A percentile compares a stretch with the other conserved stretches of the same genome.
phyloP scores from a whole-genome alignment of 108 stramenopile species.

The Cafeteria roenbergensis region DNA sequence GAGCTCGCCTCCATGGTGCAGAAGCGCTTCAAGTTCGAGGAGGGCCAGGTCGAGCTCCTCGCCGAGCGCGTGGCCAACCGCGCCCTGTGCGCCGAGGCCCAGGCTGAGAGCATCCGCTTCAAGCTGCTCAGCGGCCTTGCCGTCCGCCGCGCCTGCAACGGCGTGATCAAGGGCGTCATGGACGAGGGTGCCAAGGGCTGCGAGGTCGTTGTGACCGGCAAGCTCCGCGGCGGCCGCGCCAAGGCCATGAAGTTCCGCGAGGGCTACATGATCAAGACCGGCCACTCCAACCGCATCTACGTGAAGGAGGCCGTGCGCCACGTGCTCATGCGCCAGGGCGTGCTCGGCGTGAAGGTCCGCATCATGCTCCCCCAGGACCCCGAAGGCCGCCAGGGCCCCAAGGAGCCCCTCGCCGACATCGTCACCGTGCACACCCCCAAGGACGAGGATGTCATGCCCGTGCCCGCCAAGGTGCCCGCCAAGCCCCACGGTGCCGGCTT shows the following conservation, averaged over 20 bases:
- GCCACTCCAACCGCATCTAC: conserved; percentile 92
- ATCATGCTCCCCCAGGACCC: conserved; percentile 99
- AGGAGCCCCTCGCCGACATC: conserved; percentile 44
- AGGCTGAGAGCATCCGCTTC: conserved; percentile 98
- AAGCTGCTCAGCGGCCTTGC: conserved; percentile 96
- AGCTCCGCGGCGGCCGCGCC: conserved; percentile 98
- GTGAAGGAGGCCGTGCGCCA: conserved; percentile 93
- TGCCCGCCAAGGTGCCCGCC: no score
- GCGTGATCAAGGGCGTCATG: conserved; percentile 98
- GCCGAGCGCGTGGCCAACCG: conserved; percentile 96
- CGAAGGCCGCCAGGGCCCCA: conserved; percentile 47
- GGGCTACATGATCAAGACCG: conserved; percentile 99
- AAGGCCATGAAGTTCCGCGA: conserved; percentile 99
- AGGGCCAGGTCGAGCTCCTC: conserved; percentile 75
- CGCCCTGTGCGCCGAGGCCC: conserved; percentile 95
- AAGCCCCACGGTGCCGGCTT: background rate
- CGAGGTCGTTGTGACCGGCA: conserved; percentile 96
- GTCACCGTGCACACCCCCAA: conserved; percentile 49
- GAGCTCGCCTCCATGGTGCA: conserved; percentile 95
- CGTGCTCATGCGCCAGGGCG: conserved; percentile 98
- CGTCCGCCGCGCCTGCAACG: conserved; percentile 97
- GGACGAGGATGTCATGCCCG: conserved; percentile 2
- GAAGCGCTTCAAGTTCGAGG: conserved; percentile 96
- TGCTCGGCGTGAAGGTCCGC: conserved; percentile 90
- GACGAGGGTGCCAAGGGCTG: conserved; percentile 97